These are phyloP conservation scores for Hymenoscyphus fraxineus DNA, from an alignment of 2,329 filamentous ascomycete genomes.

Conservation along the genomic window DNA sequence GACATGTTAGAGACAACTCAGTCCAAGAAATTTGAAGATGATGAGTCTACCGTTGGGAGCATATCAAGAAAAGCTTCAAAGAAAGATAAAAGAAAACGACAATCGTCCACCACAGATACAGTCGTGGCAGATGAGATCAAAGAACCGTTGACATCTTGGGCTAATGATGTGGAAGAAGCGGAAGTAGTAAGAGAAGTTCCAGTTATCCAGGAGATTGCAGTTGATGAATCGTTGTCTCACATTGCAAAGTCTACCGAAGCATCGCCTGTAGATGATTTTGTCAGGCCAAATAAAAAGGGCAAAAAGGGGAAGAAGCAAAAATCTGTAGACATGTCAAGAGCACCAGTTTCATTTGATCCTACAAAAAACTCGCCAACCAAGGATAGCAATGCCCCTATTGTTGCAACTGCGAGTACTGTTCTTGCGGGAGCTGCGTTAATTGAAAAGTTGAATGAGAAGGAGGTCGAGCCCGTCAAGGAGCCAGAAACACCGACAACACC, in stretches of 20 bases:
- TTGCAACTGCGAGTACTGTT: constrained; percentile 19
- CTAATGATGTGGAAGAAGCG: constrained; percentile 32
- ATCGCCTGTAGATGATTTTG: constrained; percentile 25
- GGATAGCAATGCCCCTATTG: constrained; percentile 20
- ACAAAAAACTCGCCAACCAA: constrained; percentile 22
- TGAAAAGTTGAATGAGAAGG: constrained; percentile 5
- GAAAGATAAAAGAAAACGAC: constrained; percentile 34
- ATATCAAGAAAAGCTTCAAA: constrained; percentile 26
- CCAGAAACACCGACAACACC: constrained; percentile 30
- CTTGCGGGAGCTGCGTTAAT: constrained; percentile 17
- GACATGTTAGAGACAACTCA: neutral
- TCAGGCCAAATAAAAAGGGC: constrained; percentile 36
- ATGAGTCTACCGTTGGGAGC: constrained; percentile 5
- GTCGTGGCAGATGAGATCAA: constrained; percentile 13
- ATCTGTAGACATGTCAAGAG: constrained; percentile 15
- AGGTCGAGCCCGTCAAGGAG: constrained; percentile 9
- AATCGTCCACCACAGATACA: constrained; percentile 22
- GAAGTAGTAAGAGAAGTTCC: constrained; percentile 28
- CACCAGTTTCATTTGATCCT: constrained; percentile 10
- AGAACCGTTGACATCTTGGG: constrained; percentile 29
- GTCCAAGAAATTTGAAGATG: constrained; percentile 5
- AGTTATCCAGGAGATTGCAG: constrained; percentile 30
- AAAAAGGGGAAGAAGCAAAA: constrained; percentile 39
- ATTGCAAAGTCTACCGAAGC: constrained; percentile 29
- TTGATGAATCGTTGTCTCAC: constrained; percentile 32